phyloP scores from a whole-genome alignment of 2,329 filamentous ascomycete genomes.

The Chaetomiaceae sp. region DNA sequence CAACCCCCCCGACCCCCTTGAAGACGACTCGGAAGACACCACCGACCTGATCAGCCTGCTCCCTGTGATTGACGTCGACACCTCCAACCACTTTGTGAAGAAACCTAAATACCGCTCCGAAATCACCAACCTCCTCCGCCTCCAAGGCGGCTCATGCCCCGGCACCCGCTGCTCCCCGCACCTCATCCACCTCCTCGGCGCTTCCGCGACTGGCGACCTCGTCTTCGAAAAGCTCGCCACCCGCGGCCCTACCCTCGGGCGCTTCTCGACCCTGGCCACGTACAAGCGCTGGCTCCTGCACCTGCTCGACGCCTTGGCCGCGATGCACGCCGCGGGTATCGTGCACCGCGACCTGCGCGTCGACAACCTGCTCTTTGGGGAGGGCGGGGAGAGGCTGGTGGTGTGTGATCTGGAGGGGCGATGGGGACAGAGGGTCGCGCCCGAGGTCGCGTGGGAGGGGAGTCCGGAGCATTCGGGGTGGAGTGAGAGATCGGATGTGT shows the following conservation, averaged over 20 bases:
- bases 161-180: constrained; percentile 21
- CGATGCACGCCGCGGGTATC: constrained; percentile 27
- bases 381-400: constrained; percentile 20
- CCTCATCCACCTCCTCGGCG: constrained; percentile 26
- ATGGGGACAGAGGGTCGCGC: constrained; percentile 26
- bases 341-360: constrained; percentile 25
- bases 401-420: constrained; percentile 28
- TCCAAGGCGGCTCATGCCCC: constrained; percentile 25
- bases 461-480: constrained; percentile 14
- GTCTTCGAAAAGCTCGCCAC: constrained; percentile 26
- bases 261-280: constrained; percentile 5
- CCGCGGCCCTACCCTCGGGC: constrained; percentile 4
- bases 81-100: constrained; percentile 27
- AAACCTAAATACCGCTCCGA: constrained; percentile 28
- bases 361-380: constrained; percentile 27
- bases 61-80: constrained; percentile 22
- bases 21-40: constrained; percentile 16
- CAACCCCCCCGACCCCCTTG: constrained; percentile 8
- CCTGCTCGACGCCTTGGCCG: constrained; percentile 23
- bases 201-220: constrained; percentile 22
- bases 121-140: constrained; percentile 26
- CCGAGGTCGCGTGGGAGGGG: constrained; percentile 24
- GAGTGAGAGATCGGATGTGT: constrained; percentile 25
- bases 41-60: constrained; percentile 15
- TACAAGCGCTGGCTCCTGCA: constrained; percentile 23